Evolutionary conservation across 805 yeast species (phyloP), one percentile per base, ranked within the genome.

Genomic region (Helenozyma baotianmanensis): DNA sequence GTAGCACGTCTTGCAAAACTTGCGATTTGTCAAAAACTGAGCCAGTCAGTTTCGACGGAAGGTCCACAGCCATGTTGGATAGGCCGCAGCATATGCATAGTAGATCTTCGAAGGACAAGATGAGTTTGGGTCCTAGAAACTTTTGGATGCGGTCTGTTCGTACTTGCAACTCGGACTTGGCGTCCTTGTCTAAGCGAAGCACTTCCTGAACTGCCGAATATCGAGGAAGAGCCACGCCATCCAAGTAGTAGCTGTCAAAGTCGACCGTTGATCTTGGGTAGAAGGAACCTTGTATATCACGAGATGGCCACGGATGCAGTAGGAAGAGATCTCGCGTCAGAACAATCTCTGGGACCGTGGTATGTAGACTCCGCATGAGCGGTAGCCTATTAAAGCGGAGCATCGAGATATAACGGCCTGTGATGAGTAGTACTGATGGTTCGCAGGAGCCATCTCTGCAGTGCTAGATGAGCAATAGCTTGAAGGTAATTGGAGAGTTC

Each of bases 41-140:
- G 32, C 40, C 40, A 25, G 36, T 32, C 34, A 41, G 30, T 26
- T 25, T 18, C 19, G 35, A 21, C 13, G 36, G 32, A 19, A 37
- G 32, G 19, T 32, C 26, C 4, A 45, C 31, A 13, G 37, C 36
- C 30, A 53, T 38, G 14, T 56, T 49, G 23, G 62, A 46, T 13
- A 50, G 39, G 1, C 69, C 70, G 38, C 59, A 53, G 5, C 60
- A 27, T 2, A 62, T 46, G 21, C 53, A 35, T 4, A 54, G 21
- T 8, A 45, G 48, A 33, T 63, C 69, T 17, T 44, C 39, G 9
- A 50, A 32, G 47, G 40, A 52, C 9, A 58, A 39, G 9, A 46
- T 46, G 15, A 55, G 47, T n/a, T 40, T 42, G 2, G 29, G 27
- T 4, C 63, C 63, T 15, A 60, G 21, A 38, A 61, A 56, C 13